Evolutionary conservation across 352 stramenopile genomes (phyloP).

Genomic region (Pythium graminicola): DNA sequence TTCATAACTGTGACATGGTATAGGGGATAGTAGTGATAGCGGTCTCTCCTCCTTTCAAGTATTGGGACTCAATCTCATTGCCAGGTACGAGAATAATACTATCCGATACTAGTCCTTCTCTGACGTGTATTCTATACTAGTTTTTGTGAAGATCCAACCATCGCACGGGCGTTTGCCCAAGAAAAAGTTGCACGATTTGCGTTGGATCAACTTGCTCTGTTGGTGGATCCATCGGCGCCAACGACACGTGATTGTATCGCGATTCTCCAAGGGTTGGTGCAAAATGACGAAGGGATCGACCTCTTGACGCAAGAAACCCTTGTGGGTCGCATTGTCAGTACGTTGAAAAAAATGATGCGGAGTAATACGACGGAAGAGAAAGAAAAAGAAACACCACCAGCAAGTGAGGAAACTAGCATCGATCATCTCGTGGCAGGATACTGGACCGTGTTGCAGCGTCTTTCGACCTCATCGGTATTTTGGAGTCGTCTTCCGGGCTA

Average conservation of each 20-base stretch:
- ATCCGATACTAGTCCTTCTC: too few species aligned
- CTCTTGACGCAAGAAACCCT: conserved; percentile 27
- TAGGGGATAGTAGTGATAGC: conserved; percentile 41
- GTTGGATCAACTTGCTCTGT: conserved; percentile 39
- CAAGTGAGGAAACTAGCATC: conserved; percentile 13
- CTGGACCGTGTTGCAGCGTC: conserved; percentile 41
- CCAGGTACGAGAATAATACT: too few species aligned
- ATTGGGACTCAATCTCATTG: conserved; percentile 75
- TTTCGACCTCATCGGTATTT: conserved; percentile 32
- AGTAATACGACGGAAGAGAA: conserved; percentile 1
- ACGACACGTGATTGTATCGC: conserved; percentile 40
- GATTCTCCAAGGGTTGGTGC: conserved; percentile 38
- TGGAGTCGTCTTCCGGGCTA: conserved; percentile 44
- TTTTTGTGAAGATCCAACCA: conserved; percentile 48
- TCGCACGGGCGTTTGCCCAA: conserved; percentile 56
- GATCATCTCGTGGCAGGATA: conserved; percentile 22
- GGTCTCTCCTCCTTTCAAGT: conserved; percentile 65
- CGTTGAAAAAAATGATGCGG: conserved; percentile 34
- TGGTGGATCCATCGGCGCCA: conserved; percentile 5
- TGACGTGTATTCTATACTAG: too few species aligned
- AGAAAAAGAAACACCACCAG: conserved; percentile 17
- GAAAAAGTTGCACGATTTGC: conserved; percentile 52
- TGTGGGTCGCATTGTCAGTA: conserved; percentile 38
- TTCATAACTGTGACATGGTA: too few species aligned
- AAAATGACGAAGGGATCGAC: conserved; percentile 40